Conservation (phyloP, 225 moss, liverwort and hornwort species). For the Rhytidiadelphus loreus region DNA sequence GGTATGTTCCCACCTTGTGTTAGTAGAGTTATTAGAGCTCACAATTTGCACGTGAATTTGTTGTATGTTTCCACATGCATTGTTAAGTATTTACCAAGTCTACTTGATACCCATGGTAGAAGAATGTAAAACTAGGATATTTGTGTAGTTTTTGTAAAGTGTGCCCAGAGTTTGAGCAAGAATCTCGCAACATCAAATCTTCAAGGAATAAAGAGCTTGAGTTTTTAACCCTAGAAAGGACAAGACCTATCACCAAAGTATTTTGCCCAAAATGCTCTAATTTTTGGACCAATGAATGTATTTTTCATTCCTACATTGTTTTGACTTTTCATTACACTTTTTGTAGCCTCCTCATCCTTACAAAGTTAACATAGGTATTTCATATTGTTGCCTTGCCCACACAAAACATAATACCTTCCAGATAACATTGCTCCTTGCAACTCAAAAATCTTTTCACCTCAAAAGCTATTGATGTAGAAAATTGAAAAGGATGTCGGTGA, state of each 20-base stretch:
- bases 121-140: neutral
- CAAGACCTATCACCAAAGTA: neutral
- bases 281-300: neutral
- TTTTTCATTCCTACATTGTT: neutral
- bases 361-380: neutral
- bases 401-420: neutral
- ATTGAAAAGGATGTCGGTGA: neutral
- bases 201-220: neutral
- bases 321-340: neutral
- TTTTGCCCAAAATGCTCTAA: fast-evolving
- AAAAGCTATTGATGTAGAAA: too few relatives aligned
- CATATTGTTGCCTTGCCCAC: neutral
- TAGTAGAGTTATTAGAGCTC: neutral
- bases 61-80: neutral
- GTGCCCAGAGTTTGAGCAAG: fast-evolving
- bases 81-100: neutral
- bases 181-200: neutral
- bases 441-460: neutral
- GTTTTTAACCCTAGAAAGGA: fast-evolving
- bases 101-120: fast-evolving
- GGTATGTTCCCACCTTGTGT: neutral
- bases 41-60: neutral
- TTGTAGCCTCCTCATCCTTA: neutral
- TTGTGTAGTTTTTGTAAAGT: neutral
- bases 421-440: neutral